Base-by-base conservation (phyloP, 352 stramenopile genomes). In the Phytophthora brassicae region DNA sequence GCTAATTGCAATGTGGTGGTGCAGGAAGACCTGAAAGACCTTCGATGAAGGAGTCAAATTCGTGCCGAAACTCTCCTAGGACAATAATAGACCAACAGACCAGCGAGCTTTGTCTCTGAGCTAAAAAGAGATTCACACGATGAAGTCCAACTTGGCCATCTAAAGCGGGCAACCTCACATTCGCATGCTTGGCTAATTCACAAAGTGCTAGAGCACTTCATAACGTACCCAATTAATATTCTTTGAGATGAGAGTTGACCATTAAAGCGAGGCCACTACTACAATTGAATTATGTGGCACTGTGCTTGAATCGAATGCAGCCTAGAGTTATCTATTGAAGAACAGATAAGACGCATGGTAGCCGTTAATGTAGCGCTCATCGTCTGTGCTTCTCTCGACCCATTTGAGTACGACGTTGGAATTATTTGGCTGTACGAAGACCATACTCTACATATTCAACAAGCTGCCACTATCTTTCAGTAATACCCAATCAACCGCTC, bases 1-100 rank as follows among this genome's bases (percentile, higher is more conserved):
- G 64, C 53, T 54, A 62, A 58, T 66, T 65, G 52, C 49, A 62
- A 41, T 72, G 17, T 69, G 64, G 16, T 23, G 23, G 6, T 31
- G n/a, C 6, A 9, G 11, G 17, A 26, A 4, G 28, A 13, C 28
- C 22, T n/a, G 43, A 49, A 49, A 19, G 43, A 13, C 14, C 16
- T 16, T 46, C 16, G 26, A 26, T 46, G 13, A 29, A 41, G 20
- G 22, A 16, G 36, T 38, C 29, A 61, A 53, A n/a, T n/a, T n/a
- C n/a, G n/a, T n/a, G n/a, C n/a, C n/a, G 42, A 23, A 43, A 61
- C 47, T 51, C 23, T 54, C 29, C 54, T 33, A 24, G 6, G 39
- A 24, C 24, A 51, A 31, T 31, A 56, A 56, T 56, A 56, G 41
- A 56, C n/a, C 28, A 46, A 20, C 17, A 24, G 19, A 22, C 16